Conservation (phyloP, 805 yeast species). For the Candida krabiensis region DNA sequence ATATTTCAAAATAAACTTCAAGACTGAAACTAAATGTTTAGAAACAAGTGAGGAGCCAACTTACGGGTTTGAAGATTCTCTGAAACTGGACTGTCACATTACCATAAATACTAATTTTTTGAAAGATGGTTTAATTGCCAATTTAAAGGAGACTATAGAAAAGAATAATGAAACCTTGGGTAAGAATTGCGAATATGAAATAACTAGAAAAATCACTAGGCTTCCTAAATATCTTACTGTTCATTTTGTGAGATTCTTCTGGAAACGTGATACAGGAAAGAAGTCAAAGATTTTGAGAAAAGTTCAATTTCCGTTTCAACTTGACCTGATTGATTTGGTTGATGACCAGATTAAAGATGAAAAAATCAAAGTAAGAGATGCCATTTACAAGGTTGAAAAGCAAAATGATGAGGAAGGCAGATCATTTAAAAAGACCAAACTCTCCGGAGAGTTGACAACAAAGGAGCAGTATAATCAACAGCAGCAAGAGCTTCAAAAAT, state of each 20-base stretch:
- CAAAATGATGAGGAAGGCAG: conserved; percentile 69
- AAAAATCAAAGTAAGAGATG: conserved; percentile 73
- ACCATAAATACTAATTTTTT: conserved; percentile 81
- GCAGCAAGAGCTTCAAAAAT: conserved; percentile 45
- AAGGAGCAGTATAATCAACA: conserved; percentile 58
- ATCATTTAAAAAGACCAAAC: conserved; percentile 65
- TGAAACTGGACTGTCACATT: conserved; percentile 88
- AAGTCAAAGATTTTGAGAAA: conserved; percentile 92
- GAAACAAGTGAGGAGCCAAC: conserved; percentile 46
- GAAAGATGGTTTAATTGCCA: conserved; percentile 76
- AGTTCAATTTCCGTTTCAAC: conserved; percentile 91
- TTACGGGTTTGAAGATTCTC: conserved; percentile 53
- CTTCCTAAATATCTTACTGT: conserved; percentile 87
- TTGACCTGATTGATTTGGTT: conserved; percentile 83
- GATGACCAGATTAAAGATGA: conserved; percentile 71
- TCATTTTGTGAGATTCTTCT: conserved; percentile 91
- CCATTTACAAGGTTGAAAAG: conserved; percentile 72
- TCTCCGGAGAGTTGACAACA: conserved; percentile 40
- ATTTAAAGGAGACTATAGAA: conserved; percentile 74
- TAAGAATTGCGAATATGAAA: conserved; percentile 68
- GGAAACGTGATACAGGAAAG: conserved; percentile 89
- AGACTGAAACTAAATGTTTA: conserved; percentile 60
- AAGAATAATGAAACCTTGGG: conserved; percentile 73
- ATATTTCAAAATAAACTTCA: conserved; percentile 65
- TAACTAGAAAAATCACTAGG: conserved; percentile 61